Conservation (phyloP, 805 yeast species). For the Metschnikowia lachancei region DNA sequence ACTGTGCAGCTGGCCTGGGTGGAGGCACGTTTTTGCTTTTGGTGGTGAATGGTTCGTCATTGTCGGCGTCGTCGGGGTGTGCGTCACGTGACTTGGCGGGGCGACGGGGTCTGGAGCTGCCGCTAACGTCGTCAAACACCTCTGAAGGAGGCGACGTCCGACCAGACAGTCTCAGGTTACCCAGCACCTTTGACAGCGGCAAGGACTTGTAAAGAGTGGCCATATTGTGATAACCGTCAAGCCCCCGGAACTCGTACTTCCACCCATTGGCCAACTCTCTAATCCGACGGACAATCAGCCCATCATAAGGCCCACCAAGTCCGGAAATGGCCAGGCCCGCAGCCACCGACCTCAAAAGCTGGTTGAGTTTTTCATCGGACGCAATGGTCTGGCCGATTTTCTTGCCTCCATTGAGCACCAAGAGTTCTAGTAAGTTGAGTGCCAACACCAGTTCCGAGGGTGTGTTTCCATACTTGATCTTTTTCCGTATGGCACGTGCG, state of each 20-base stretch:
- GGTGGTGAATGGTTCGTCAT: neutral
- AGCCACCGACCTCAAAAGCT: slow-evolving; percentile 55
- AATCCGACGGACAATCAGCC: slow-evolving; percentile 47
- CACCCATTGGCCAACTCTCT: slow-evolving; percentile 60
- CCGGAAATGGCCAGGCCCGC: slow-evolving; percentile 38
- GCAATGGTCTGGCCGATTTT: slow-evolving; percentile 38
- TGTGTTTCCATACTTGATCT: slow-evolving; percentile 75
- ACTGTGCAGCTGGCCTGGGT: slow-evolving; percentile 26
- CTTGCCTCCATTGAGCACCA: slow-evolving; percentile 43
- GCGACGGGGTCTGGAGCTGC: no score
- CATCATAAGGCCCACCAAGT: slow-evolving; percentile 34
- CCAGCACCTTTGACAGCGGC: slow-evolving; percentile 29
- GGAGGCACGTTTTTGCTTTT: slow-evolving; percentile 14
- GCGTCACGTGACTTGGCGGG: slow-evolving; percentile 7
- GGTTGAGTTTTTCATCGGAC: slow-evolving; percentile 65
- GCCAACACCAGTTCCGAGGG: slow-evolving; percentile 64
- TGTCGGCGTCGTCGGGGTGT: no score
- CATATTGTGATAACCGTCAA: slow-evolving; percentile 48
- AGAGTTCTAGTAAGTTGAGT: slow-evolving; percentile 40
- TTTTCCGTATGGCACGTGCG: slow-evolving; percentile 87
- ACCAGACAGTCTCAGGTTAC: neutral
- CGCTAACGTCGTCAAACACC: neutral
- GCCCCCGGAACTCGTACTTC: slow-evolving; percentile 55
- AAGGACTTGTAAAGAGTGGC: slow-evolving; percentile 45
- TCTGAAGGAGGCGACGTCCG: no score